Percentiles rank a stretch among this genome's conserved stretches.
Evolutionary conservation across 345 rosid species (phyloP).

Genomic region (Ceriops zippeliana): DNA sequence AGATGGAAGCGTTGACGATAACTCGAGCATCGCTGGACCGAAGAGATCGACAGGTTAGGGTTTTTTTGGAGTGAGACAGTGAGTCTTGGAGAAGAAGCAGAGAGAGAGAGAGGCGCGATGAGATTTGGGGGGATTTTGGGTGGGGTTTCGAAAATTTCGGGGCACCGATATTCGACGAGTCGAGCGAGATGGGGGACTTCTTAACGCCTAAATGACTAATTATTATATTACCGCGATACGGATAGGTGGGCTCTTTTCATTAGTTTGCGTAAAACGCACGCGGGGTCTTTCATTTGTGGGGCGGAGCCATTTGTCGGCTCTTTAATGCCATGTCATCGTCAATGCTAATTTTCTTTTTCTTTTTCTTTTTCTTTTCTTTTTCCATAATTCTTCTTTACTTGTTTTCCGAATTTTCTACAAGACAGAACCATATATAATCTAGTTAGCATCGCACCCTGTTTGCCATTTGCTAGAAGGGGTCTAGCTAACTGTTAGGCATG

Average conservation of each 20-base stretch:
- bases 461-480: too few species aligned
- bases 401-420: too few species aligned
- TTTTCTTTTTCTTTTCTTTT: too few species aligned
- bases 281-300: background rate
- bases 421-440: too few species aligned
- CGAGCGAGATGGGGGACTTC: too few species aligned
- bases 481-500: too few species aligned
- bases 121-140: background rate
- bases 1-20: slow-evolving; percentile 44
- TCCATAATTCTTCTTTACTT: too few species aligned
- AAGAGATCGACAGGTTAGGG: slow-evolving; percentile 16
- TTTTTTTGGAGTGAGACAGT: background rate
- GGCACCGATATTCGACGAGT: too few species aligned
- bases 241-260: background rate
- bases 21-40: slow-evolving; percentile 42
- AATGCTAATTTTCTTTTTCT: too few species aligned
- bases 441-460: too few species aligned
- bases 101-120: slow-evolving; percentile 6
- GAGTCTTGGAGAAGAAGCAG: background rate
- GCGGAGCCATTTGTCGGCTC: background rate
- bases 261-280: background rate
- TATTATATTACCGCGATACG: background rate
- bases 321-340: background rate
- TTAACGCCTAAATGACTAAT: background rate
- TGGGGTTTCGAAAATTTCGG: too few species aligned